These are phyloP conservation scores for Amylostereum areolatum DNA, from an alignment of 1,284 basidiomycete genomes.

Conservation along the genomic window DNA sequence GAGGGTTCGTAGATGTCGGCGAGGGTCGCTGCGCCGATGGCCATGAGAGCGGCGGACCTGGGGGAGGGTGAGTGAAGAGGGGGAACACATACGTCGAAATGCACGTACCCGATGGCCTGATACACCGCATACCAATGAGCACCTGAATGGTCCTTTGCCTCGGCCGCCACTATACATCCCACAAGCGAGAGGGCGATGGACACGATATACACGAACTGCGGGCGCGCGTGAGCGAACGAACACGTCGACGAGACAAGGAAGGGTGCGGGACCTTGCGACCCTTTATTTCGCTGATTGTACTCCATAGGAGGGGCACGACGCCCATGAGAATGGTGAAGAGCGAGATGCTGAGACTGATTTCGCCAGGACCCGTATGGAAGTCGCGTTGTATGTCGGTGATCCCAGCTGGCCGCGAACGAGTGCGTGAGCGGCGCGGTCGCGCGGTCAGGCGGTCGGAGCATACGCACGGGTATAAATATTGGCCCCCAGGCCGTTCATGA, in stretches of 20 bases:
- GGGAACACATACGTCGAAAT: not conserved
- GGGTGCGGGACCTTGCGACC: conserved; percentile 59
- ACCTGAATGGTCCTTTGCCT: conserved; percentile 65
- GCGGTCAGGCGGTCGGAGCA: no score
- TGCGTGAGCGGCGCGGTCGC: not conserved
- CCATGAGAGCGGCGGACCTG: conserved; percentile 47
- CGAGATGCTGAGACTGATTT: conserved; percentile 72
- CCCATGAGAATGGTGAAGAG: conserved; percentile 82
- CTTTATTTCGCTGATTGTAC: conserved; percentile 69
- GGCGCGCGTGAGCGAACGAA: not conserved
- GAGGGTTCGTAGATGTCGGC: conserved; percentile 78
- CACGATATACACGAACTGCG: conserved; percentile 58
- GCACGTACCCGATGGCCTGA: conserved; percentile 63
- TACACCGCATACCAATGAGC: conserved; percentile 67
- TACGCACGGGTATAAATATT: conserved; percentile 66
- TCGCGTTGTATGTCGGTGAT: conserved; percentile 62
- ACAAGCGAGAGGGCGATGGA: conserved; percentile 56
- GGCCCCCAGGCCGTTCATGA: conserved; percentile 64
- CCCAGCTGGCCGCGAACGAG: conserved; percentile 36
- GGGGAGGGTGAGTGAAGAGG: not conserved
- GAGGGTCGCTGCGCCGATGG: conserved; percentile 77
- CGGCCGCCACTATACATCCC: conserved; percentile 61
- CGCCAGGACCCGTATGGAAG: conserved; percentile 56
- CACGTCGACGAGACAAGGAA: not conserved
- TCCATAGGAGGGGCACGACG: conserved; percentile 64